Evolutionary conservation across 2,329 filamentous ascomycete genomes (phyloP), one percentile per base, ranked within the genome.

Genomic region (Pseudopyrenochaeta lycopersici): DNA sequence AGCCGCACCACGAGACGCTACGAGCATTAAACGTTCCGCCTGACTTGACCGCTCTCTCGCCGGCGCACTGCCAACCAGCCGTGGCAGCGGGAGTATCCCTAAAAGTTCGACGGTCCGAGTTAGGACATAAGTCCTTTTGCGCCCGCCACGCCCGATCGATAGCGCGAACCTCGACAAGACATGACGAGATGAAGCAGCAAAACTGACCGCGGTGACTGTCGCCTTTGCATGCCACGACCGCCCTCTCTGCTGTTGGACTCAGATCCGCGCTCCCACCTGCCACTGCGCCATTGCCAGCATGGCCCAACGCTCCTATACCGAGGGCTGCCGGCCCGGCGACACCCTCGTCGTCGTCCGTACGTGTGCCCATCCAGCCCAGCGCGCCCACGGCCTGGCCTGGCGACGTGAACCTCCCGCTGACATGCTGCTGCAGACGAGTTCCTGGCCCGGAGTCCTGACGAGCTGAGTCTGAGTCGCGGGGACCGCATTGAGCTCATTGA

Each of bases 401-500:
- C 14, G 6, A 10, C 38, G 17, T 23, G 20, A 17, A 18, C 18
- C 17, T 17, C 17, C 40, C 21, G 53, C 57, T 66, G 45, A 62
- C 58, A 43, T 11, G 23, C 38, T 27, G 6, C 35, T 48, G 43
- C 64, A 96, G 92, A 99, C 78, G 92, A 97, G 78, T 98, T 99
- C 76, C 82, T 88, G 65, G 93, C 94, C 52, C 88, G 95, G 64
- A 96, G 92, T 76, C 90, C 91, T 52, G 95, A 99, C 78, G 95
- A 99, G 82, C 83, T 99, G 71, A 96, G 87, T 66, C 83, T 99
- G 62, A 82, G 86, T 49, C 96, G 96, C 71, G 93, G 90, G 66
- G 90, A 95, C 69, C 87, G 90, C 60, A 89, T 96, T 57, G 89
- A 94, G 78, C 80, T 96, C 58, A 86, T 94, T 60, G 91, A 95